These are phyloP conservation scores for Tolypocladium cylindrosporum DNA, from an alignment of 2,329 filamentous ascomycete genomes.

Conservation along the genomic window DNA sequence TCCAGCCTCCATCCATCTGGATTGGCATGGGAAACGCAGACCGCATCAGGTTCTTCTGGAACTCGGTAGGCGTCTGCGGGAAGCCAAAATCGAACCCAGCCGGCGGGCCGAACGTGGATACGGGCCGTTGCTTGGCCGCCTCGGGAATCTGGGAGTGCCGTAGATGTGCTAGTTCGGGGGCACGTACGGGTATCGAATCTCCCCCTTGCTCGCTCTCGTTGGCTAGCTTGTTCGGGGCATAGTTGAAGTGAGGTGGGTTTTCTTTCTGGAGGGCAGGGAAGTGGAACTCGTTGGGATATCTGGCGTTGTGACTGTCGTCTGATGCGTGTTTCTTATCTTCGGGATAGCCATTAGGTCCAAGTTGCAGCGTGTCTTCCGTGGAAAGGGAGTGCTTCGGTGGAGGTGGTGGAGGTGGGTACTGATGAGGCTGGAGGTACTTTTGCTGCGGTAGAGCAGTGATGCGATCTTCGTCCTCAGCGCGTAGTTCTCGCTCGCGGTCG, in stretches of 20 bases:
- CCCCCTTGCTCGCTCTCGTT: constrained; percentile 9
- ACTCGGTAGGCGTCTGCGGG: constrained; percentile 72
- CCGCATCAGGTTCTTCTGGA: constrained; percentile 82
- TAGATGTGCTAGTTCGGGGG: constrained; percentile 48
- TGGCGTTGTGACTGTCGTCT: constrained; percentile 8
- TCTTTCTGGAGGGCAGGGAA: constrained; percentile 44
- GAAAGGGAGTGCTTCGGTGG: constrained; percentile 1
- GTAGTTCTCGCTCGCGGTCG: constrained; percentile 69
- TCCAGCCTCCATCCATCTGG: constrained; percentile 71
- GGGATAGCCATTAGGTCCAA: constrained; percentile 23
- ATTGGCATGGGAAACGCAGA: constrained; percentile 71
- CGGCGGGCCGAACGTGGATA: constrained; percentile 48
- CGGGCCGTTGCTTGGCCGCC: constrained; percentile 29
- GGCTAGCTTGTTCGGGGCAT: constrained; percentile 32
- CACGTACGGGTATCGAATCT: constrained; percentile 22
- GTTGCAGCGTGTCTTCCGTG: not conserved
- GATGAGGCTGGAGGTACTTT: constrained; percentile 50
- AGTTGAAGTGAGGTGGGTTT: constrained; percentile 48
- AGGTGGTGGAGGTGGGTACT: constrained; percentile 16
- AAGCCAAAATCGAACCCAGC: constrained; percentile 72
- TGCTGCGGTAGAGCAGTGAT: constrained; percentile 71
- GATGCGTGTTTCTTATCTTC: constrained; percentile 28
- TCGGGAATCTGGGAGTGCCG: constrained; percentile 33
- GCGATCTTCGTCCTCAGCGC: constrained; percentile 73
- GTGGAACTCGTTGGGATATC: constrained; percentile 37